phyloP scores from a whole-genome alignment of 2,329 filamentous ascomycete species.

The Thelonectria olida region DNA sequence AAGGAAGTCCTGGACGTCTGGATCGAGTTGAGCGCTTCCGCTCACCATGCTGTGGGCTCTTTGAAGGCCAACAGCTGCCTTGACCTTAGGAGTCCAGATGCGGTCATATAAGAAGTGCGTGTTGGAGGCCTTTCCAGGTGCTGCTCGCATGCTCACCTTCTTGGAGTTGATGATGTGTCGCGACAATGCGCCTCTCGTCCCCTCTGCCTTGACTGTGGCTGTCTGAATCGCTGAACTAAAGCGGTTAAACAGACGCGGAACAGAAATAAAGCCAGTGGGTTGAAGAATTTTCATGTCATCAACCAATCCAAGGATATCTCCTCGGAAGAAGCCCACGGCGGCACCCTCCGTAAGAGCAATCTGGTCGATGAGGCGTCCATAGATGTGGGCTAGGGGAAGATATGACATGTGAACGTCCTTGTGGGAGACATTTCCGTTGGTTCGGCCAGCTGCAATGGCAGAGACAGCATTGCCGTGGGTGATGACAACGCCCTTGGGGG shows the following conservation, averaged over 20 bases:
- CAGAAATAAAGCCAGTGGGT: slow-evolving; percentile 85
- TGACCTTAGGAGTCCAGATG: slow-evolving; percentile 91
- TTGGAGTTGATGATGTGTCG: slow-evolving; percentile 83
- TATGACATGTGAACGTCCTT: slow-evolving; percentile 82
- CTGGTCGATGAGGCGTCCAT: slow-evolving; percentile 86
- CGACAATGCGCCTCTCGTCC: slow-evolving; percentile 83
- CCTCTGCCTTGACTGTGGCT: slow-evolving; percentile 80
- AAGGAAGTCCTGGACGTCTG: slow-evolving; percentile 87
- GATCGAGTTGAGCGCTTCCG: slow-evolving; percentile 91
- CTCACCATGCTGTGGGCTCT: slow-evolving; percentile 78
- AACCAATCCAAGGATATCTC: slow-evolving; percentile 84
- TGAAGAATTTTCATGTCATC: slow-evolving; percentile 91
- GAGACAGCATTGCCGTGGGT: slow-evolving; percentile 85
- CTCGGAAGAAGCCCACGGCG: slow-evolving; percentile 91
- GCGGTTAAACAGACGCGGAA: slow-evolving; percentile 90
- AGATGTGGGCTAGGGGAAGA: slow-evolving; percentile 93
- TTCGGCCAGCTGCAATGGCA: slow-evolving; percentile 69
- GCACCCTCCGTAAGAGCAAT: slow-evolving; percentile 75
- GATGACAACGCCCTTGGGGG: slow-evolving; percentile 84
- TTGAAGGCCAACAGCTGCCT: slow-evolving; percentile 83
- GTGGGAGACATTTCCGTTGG: slow-evolving; percentile 59
- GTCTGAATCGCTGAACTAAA: slow-evolving; percentile 86
- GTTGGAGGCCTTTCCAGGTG: slow-evolving; percentile 79
- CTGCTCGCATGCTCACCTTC: slow-evolving; percentile 77
- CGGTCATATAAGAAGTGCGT: slow-evolving; percentile 82